These are phyloP conservation scores for Pholiota microspora DNA, from an alignment of 768 basidiomycete species.

Conservation along the genomic window DNA sequence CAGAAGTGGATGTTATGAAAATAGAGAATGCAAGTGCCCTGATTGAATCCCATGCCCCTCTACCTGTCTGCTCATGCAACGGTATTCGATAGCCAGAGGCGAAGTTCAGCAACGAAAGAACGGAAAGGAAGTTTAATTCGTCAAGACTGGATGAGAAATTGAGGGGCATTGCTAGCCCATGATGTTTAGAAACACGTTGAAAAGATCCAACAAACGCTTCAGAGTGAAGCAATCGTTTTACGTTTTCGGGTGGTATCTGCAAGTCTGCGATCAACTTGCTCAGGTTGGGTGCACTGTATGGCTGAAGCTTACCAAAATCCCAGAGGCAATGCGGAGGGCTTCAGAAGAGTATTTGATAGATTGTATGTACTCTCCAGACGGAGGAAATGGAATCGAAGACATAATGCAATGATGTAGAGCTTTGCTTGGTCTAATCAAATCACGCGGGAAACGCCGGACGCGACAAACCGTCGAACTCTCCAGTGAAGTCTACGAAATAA, in stretches of 20 bases:
- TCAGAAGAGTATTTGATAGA: conserved; percentile 54
- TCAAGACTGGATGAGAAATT: conserved; percentile 70
- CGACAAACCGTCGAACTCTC: too few relatives aligned
- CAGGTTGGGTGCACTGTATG: background rate
- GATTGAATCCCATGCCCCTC: conserved; percentile 85
- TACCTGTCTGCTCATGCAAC: conserved; percentile 67
- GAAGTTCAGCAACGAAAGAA: conserved; percentile 81
- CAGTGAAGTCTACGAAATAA: too few relatives aligned
- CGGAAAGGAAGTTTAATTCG: conserved; percentile 80
- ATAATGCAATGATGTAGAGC: background rate
- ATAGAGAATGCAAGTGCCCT: conserved; percentile 70
- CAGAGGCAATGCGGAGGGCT: conserved; percentile 41
- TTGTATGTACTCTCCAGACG: conserved; percentile 44
- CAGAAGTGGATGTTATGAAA: conserved; percentile 62
- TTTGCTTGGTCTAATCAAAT: too few relatives aligned
- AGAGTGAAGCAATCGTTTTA: conserved; percentile 63
- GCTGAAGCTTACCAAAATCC: conserved; percentile 46
- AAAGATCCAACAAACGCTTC: conserved; percentile 63
- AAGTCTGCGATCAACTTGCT: background rate
- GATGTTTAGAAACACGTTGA: conserved; percentile 55
- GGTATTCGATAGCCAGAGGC: conserved; percentile 77
- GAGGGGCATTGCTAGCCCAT: conserved; percentile 77
- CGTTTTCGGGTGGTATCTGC: conserved; percentile 57
- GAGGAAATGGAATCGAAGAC: conserved; percentile 35
- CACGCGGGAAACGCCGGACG: too few relatives aligned